These are phyloP conservation scores for Curvularia hawaiiensis DNA, from an alignment of 2,329 filamentous ascomycete species.

Conservation along the genomic window DNA sequence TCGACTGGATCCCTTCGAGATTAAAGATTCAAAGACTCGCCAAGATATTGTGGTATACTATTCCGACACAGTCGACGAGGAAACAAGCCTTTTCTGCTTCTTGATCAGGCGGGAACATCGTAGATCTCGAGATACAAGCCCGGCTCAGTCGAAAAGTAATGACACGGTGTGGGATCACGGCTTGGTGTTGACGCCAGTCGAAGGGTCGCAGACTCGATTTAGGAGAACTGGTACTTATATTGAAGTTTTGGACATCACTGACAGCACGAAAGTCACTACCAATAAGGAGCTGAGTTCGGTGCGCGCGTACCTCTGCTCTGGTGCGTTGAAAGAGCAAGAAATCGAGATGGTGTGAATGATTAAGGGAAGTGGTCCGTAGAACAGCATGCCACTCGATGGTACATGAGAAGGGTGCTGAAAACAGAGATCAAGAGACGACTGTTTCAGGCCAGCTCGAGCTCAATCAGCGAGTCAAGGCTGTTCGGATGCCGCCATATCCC, in stretches of 20 bases:
- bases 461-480: constrained; percentile 31
- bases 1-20: background rate
- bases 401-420: background rate
- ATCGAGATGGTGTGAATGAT: background rate
- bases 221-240: background rate
- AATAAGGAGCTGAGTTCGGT: background rate
- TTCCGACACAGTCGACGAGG: background rate
- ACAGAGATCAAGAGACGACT: background rate
- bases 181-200: background rate
- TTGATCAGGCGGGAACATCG: background rate
- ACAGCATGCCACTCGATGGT: background rate
- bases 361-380: background rate
- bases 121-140: background rate
- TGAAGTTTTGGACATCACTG: background rate
- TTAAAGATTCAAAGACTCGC: background rate
- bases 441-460: constrained; percentile 25
- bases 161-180: background rate
- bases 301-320: background rate
- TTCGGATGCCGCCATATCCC: constrained; percentile 30
- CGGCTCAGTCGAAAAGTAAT: background rate
- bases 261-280: background rate
- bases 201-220: background rate
- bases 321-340: background rate
- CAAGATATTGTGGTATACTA: background rate
- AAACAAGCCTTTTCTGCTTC: background rate